phyloP scores from a whole-genome alignment of 2,329 filamentous ascomycete genomes.

The Phialophora chinensis region DNA sequence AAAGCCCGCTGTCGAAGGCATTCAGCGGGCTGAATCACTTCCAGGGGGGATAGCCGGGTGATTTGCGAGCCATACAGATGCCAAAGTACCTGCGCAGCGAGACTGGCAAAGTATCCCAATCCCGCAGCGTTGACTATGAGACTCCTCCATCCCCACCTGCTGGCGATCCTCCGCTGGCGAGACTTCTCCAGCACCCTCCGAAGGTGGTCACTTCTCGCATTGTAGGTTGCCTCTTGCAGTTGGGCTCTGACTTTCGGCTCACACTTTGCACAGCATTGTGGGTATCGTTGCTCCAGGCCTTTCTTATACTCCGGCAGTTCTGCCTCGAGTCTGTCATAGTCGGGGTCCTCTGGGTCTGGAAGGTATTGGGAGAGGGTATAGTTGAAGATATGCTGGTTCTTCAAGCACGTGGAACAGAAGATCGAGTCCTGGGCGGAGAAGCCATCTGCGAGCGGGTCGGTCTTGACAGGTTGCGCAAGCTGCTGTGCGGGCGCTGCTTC shows the following conservation, averaged over 20 bases:
- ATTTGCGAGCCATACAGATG: slow-evolving; percentile 47
- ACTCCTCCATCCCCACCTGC: slow-evolving; percentile 52
- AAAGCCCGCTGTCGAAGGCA: slow-evolving; percentile 22
- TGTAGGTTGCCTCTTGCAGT: slow-evolving; percentile 75
- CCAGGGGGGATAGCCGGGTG: slow-evolving; percentile 27
- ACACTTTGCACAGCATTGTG: slow-evolving; percentile 84
- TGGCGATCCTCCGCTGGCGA: slow-evolving; percentile 46
- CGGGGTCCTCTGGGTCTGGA: slow-evolving; percentile 67
- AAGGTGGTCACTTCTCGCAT: slow-evolving; percentile 81
- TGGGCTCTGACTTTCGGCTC: slow-evolving; percentile 73
- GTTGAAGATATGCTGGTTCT: slow-evolving; percentile 85
- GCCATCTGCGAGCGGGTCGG: slow-evolving; percentile 38
- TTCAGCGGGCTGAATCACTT: slow-evolving; percentile 26
- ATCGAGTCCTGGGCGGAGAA: slow-evolving; percentile 44
- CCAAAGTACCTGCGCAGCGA: slow-evolving; percentile 53
- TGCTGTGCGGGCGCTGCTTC: slow-evolving; percentile 53
- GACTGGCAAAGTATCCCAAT: slow-evolving; percentile 51
- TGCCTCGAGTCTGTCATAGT: slow-evolving; percentile 71
- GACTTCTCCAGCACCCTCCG: slow-evolving; percentile 74
- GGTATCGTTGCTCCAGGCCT: slow-evolving; percentile 80
- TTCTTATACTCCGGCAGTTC: slow-evolving; percentile 72
- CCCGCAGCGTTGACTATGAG: slow-evolving; percentile 52
- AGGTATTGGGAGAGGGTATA: slow-evolving; percentile 81
- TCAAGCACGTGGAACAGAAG: slow-evolving; percentile 79
- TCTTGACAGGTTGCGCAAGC: slow-evolving; percentile 54